These are phyloP conservation scores for Akebia trifoliata DNA, from an alignment of 164 flowering plant species.

Conservation along the genomic window DNA sequence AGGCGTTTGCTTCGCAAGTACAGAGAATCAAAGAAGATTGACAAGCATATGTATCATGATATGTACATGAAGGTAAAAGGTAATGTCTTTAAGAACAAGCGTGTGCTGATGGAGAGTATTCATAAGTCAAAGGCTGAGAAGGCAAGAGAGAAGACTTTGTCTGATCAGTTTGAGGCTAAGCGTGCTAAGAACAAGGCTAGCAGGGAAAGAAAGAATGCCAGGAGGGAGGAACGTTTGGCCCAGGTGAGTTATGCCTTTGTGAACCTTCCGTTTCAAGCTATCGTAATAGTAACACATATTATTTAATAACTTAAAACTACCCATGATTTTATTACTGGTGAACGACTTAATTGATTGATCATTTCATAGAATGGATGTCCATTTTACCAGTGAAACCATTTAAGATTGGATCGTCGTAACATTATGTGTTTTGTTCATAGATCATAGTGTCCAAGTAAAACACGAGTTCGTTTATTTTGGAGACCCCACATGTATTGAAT, in stretches of 20 bases:
- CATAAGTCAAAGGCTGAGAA: constrained; percentile 52
- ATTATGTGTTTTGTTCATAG: no score
- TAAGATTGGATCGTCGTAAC: no score
- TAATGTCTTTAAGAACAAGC: constrained; percentile 52
- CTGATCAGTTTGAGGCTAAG: constrained; percentile 48
- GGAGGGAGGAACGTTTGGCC: constrained; percentile 53
- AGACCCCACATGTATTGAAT: no score
- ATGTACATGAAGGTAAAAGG: constrained; percentile 57
- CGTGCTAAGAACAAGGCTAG: constrained; percentile 51
- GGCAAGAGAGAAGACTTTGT: constrained; percentile 44
- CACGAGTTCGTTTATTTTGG: no score
- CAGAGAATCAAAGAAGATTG: constrained; percentile 47
- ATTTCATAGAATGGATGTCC: no score
- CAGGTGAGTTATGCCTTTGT: constrained; percentile 21
- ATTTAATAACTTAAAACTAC: no score
- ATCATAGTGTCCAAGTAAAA: no score
- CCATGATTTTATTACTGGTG: no score
- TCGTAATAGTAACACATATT: no score
- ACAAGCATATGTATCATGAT: constrained; percentile 49
- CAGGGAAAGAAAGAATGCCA: constrained; percentile 44
- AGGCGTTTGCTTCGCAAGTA: constrained; percentile 45
- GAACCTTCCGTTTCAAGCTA: background rate
- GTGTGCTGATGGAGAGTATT: constrained; percentile 49
- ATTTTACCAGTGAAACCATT: no score
- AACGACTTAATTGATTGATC: no score